Percentiles rank a stretch among this genome's conserved stretches.
Conservation (phyloP, 345 rosid genomes). For the Cardamine occulta region DNA sequence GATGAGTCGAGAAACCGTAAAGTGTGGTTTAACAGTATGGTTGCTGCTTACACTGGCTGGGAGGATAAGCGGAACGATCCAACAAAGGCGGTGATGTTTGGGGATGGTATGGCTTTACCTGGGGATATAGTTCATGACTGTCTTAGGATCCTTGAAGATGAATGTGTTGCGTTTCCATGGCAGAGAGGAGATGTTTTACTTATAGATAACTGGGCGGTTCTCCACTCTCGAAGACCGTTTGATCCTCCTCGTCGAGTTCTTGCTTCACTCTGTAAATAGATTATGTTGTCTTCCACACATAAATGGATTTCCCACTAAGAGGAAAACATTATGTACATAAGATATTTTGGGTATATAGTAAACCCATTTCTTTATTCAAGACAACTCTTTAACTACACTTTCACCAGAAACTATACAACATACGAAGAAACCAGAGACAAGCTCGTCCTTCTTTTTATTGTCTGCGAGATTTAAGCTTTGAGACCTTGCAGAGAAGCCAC, state of each 20-base stretch:
- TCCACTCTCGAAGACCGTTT: slow-evolving; percentile 76
- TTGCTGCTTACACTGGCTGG: slow-evolving; percentile 91
- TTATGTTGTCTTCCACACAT: background rate
- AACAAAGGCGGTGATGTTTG: slow-evolving; percentile 69
- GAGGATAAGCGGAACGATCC: slow-evolving; percentile 77
- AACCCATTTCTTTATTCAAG: slow-evolving; percentile 27
- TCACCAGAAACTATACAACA: slow-evolving; percentile 19
- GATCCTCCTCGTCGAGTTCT: slow-evolving; percentile 76
- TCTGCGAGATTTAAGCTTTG: background rate
- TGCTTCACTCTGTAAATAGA: slow-evolving; percentile 84
- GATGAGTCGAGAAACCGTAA: slow-evolving; percentile 71
- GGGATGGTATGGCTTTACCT: slow-evolving; percentile 72
- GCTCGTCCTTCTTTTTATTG: slow-evolving; percentile 12
- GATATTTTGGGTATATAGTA: slow-evolving; percentile 12
- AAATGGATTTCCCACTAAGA: background rate
- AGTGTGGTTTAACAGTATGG: slow-evolving; percentile 94
- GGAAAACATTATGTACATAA: slow-evolving; percentile 2
- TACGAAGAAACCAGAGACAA: slow-evolving; percentile 4
- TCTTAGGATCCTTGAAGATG: slow-evolving; percentile 72
- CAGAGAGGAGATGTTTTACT: slow-evolving; percentile 79
- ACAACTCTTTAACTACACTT: background rate
- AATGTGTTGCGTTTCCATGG: slow-evolving; percentile 82
- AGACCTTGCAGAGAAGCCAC: slow-evolving; percentile 2
- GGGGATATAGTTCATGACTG: slow-evolving; percentile 64
- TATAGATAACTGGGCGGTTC: slow-evolving; percentile 85